phyloP scores from a whole-genome alignment of 225 moss, liverwort and hornwort genomes.

The Neckera pumila region DNA sequence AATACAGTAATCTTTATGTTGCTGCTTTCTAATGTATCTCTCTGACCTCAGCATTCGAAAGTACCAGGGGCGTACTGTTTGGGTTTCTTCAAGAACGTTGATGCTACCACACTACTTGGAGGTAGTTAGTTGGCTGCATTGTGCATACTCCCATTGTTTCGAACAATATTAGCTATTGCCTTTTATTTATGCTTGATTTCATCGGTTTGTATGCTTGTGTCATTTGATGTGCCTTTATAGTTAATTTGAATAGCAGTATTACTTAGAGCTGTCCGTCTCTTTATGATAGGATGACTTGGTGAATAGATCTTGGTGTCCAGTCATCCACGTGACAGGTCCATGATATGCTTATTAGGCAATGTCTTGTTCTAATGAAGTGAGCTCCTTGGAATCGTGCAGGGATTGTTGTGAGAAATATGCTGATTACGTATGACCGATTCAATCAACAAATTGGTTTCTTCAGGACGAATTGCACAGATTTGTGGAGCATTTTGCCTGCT shows the following conservation, averaged over 20 bases:
- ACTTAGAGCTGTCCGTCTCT: neutral
- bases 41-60: conserved; percentile 58
- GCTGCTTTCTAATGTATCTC: neutral
- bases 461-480: conserved; percentile 77
- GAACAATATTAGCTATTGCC: neutral
- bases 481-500: conserved; percentile 62
- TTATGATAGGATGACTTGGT: neutral
- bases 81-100: conserved; percentile 91
- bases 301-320: neutral
- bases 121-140: conserved; percentile 29
- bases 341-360: neutral
- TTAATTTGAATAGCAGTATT: neutral
- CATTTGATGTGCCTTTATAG: neutral
- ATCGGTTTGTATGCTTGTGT: neutral
- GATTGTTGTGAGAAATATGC: conserved; percentile 88
- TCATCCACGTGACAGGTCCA: neutral
- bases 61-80: conserved; percentile 84
- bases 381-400: conserved; percentile 29
- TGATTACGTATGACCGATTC: conserved; percentile 82
- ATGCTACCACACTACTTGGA: conserved; percentile 94
- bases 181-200: neutral
- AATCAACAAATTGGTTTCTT: conserved; percentile 83
- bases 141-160: neutral
- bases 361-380: neutral
- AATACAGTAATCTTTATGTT: neutral